A percentile compares a stretch with the other conserved stretches of the same genome.
Conservation (phyloP, 108 stramenopile species). For the Pseudonitzschia delicatissima region DNA sequence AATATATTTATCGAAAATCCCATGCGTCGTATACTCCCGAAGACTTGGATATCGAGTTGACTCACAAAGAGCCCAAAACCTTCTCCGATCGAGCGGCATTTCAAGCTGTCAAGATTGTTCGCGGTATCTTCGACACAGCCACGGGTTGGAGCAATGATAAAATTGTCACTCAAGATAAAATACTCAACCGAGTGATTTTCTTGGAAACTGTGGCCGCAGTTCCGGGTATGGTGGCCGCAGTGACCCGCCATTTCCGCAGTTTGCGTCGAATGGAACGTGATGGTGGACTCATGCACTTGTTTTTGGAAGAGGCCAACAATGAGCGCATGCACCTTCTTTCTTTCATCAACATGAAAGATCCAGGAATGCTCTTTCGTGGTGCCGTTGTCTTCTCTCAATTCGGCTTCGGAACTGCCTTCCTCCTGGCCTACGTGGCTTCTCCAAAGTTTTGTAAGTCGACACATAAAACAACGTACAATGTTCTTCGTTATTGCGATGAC, state of each 20-base stretch:
- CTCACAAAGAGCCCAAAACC: slow-evolving; percentile 53
- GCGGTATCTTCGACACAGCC: slow-evolving; percentile 53
- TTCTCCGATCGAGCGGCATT: slow-evolving; percentile 51
- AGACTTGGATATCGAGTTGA: slow-evolving; percentile 66
- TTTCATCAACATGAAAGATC: slow-evolving; percentile 85
- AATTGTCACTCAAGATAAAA: slow-evolving; percentile 53
- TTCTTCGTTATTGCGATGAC: not conserved
- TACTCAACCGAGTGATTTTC: slow-evolving; percentile 78
- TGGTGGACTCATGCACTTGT: slow-evolving; percentile 92
- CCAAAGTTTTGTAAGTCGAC: slow-evolving; percentile 66
- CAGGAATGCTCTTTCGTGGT: slow-evolving; percentile 51
- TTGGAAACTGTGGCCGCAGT: slow-evolving; percentile 91
- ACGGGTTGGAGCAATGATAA: slow-evolving; percentile 69
- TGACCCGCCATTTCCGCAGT: slow-evolving; percentile 86
- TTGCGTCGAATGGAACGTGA: slow-evolving; percentile 89
- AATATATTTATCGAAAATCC: slow-evolving; percentile 44
- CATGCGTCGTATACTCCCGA: slow-evolving; percentile 68
- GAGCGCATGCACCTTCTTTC: slow-evolving; percentile 95
- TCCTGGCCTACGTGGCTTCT: slow-evolving; percentile 81
- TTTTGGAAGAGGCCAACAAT: slow-evolving; percentile 98
- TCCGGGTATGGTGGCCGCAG: slow-evolving; percentile 80
- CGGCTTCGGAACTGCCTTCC: slow-evolving; percentile 81
- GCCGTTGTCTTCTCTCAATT: slow-evolving; percentile 76
- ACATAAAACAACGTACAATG: not conserved
- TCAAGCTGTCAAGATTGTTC: slow-evolving; percentile 58